These are phyloP conservation scores for Didymella sp. DNA, from an alignment of 2,329 filamentous ascomycete genomes.

Conservation along the genomic window DNA sequence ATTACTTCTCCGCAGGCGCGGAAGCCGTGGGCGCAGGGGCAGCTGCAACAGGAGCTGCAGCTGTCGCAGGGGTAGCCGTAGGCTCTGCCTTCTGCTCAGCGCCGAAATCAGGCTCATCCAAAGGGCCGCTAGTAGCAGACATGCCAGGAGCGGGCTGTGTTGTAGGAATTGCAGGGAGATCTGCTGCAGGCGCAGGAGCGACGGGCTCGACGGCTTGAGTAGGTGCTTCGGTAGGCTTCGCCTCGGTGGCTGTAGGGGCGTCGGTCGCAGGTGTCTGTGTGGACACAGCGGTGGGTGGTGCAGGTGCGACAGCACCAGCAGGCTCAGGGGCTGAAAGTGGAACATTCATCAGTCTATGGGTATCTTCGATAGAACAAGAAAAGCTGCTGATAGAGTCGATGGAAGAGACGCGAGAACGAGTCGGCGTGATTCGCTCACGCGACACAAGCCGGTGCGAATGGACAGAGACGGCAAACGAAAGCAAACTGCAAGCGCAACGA, in stretches of 20 bases:
- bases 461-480: not conserved
- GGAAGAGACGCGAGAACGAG: not conserved
- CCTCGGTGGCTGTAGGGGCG: slow-evolving; percentile 27
- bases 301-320: slow-evolving; percentile 39
- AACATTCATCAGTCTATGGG: slow-evolving; percentile 33
- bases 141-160: slow-evolving; percentile 45
- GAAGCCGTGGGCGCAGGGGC: slow-evolving; percentile 24
- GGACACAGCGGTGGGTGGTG: slow-evolving; percentile 37
- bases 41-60: slow-evolving; percentile 19
- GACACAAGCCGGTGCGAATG: not conserved
- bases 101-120: slow-evolving; percentile 44
- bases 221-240: slow-evolving; percentile 24
- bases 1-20: slow-evolving; percentile 18
- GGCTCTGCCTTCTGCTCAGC: slow-evolving; percentile 31
- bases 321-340: slow-evolving; percentile 42
- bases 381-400: slow-evolving; percentile 10
- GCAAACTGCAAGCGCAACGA: not conserved
- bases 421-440: not conserved
- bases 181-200: slow-evolving; percentile 19
- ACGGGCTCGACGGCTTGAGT: slow-evolving; percentile 8
- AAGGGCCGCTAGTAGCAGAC: slow-evolving; percentile 50
- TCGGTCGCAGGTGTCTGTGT: slow-evolving; percentile 32
- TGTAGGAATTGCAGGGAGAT: slow-evolving; percentile 26
- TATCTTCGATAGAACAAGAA: slow-evolving; percentile 23
- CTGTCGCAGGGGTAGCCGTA: slow-evolving; percentile 23